Base-by-base conservation (phyloP, 2,329 filamentous ascomycete genomes). In the Ceratocystis lukuohia region DNA sequence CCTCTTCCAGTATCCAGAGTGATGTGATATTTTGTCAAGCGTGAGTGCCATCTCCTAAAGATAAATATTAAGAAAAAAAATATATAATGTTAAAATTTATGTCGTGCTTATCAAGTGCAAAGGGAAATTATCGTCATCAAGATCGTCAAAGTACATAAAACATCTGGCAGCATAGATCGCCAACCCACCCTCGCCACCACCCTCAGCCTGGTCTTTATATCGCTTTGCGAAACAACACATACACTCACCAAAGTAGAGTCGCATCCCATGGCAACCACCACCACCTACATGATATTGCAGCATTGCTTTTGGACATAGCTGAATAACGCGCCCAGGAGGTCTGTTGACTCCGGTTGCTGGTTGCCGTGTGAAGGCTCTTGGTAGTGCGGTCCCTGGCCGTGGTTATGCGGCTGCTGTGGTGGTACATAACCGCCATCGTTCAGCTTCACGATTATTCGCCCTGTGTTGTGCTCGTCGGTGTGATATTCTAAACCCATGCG, bases 361-460 rank as follows among this genome's bases (percentile, higher is more conserved):
- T 75, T 71, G 41, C 41, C 44, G 12, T 61, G 48, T n/a, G 44
- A 41, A 12, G 41, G 61, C 44, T 61, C 37, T 17, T 59, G 62
- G 50, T 61, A 6, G 5, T 62, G 65, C 25, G 64, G 56, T 28
- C 33, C 50, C 37, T 73, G 66, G 25, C 74, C 74, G 75, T 15
- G 28, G 30, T 64, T 17, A 8, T 67, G 41, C 15, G 66, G 66
- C n/a, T 74, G 70, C 80, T 78, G 48, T 80, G 78, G 53, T 79
- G 76, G 63, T 81, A 75, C 45, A 82, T 68, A 85, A 62, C 84
- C 79, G 12, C 86, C 88, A 66, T 91, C 91, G 70, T 87, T 84
- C 69, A 97, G 79, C 73, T 96, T 88, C 69, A 97, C 84, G 73
- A 90, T 96, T 53, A 99, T 92, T 17, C 91, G 80, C 0, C 94